Evolutionary conservation across 1,139 yeast genomes (phyloP).

Genomic region (Yamadazyma buinensis): DNA sequence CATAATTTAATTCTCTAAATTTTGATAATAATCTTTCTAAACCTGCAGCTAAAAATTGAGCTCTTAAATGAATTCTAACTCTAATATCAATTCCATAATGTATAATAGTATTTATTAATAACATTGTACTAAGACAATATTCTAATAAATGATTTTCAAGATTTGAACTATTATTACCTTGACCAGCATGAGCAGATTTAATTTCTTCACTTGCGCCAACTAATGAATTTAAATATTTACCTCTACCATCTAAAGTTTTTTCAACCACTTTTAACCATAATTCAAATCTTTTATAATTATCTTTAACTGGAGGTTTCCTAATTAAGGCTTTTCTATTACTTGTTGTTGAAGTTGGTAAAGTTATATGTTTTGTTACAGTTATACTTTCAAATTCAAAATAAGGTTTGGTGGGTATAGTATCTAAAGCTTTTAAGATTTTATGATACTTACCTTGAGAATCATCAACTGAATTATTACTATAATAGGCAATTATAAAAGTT

Average conservation of each 20-base stretch:
- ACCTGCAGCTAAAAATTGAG: constrained; percentile 77
- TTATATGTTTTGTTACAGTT: neutral
- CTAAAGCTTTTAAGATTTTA: constrained; percentile 62
- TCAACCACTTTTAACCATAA: constrained; percentile 80
- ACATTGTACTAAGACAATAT: constrained; percentile 74
- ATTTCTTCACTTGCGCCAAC: constrained; percentile 95
- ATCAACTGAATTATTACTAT: constrained; percentile 25
- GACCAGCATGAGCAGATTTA: constrained; percentile 51
- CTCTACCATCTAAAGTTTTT: constrained; percentile 79
- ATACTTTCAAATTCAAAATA: constrained; percentile 46
- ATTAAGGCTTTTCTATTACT: constrained; percentile 25
- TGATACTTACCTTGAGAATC: constrained; percentile 49
- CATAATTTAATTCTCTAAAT: constrained; percentile 60
- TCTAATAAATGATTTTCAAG: constrained; percentile 70
- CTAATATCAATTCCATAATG: constrained; percentile 62
- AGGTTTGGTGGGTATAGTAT: constrained; percentile 55
- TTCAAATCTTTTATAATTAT: constrained; percentile 60
- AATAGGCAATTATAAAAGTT: constrained; percentile 46
- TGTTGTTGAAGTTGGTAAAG: neutral
- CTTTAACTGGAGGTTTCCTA: constrained; percentile 38
- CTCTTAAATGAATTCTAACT: constrained; percentile 70
- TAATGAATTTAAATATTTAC: constrained; percentile 75
- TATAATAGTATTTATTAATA: constrained; percentile 71
- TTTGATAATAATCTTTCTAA: constrained; percentile 58
- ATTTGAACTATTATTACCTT: constrained; percentile 16